These are phyloP conservation scores for Piper longum DNA, from an alignment of 164 flowering plant species.

Conservation along the genomic window DNA sequence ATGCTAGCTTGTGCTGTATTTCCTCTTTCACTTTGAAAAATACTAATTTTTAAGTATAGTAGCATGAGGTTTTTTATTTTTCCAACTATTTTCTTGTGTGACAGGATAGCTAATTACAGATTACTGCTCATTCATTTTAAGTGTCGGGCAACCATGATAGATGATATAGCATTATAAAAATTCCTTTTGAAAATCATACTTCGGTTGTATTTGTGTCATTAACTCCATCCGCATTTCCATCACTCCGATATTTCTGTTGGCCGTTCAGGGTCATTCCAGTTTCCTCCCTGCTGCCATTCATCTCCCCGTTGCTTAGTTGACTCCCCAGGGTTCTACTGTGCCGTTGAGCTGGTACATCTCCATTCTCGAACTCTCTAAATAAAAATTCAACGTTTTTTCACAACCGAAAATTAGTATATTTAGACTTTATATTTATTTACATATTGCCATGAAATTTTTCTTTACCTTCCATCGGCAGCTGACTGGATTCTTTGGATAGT, in stretches of 20 bases:
- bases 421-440: too few species aligned
- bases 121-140: background rate
- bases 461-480: slow-evolving; percentile 38
- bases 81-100: background rate
- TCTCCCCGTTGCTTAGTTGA: slow-evolving; percentile 24
- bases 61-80: background rate
- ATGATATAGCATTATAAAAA: too few species aligned
- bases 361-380: slow-evolving; percentile 38
- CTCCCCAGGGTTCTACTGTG: slow-evolving; percentile 30
- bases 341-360: slow-evolving; percentile 17
- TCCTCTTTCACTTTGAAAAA: too few species aligned
- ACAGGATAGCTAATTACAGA: background rate
- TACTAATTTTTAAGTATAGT: too few species aligned
- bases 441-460: background rate
- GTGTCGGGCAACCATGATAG: background rate
- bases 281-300: slow-evolving; percentile 15
- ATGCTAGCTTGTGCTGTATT: too few species aligned
- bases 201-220: slow-evolving; percentile 7
- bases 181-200: slow-evolving; percentile 22
- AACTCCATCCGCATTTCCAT: slow-evolving; percentile 2
- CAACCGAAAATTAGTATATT: too few species aligned
- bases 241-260: background rate
- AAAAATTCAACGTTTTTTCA: background rate
- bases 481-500: slow-evolving; percentile 56
- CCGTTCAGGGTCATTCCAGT: background rate